Percentiles rank a stretch among this genome's conserved stretches.
Evolutionary conservation across 768 basidiomycete genomes (phyloP).

Genomic region (Amanita pseudoporphyria): DNA sequence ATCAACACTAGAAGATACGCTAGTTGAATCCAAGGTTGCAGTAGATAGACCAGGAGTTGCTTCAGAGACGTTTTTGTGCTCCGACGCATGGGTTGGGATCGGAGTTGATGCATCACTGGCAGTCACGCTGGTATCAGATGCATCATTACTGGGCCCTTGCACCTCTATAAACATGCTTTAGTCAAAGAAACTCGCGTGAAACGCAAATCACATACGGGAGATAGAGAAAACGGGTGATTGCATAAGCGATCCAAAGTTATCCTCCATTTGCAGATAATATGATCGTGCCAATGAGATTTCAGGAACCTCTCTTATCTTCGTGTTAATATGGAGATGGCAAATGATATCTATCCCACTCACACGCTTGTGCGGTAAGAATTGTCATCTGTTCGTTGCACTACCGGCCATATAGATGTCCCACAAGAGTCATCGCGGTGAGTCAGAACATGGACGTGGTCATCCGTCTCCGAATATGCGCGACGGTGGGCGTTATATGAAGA

Average conservation of each 20-base stretch:
- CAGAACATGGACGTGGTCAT: too few relatives aligned
- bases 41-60: not conserved
- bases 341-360: not conserved
- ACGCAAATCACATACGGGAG: not conserved
- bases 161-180: not conserved
- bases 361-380: not conserved
- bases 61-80: not conserved
- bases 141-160: not conserved
- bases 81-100: too few relatives aligned
- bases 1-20: not conserved
- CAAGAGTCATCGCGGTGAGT: not conserved
- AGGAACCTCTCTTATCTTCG: not conserved
- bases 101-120: not conserved
- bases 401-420: not conserved
- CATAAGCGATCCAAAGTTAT: conserved; percentile 2
- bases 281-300: not conserved
- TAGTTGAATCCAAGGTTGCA: not conserved
- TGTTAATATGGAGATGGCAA: not conserved
- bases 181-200: not conserved
- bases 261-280: conserved; percentile 1
- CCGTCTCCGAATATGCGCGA: not conserved
- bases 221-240: conserved; percentile 2
- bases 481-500: not conserved
- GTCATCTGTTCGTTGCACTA: not conserved
- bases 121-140: too few relatives aligned